Percentiles rank a stretch among this genome's conserved stretches.
phyloP scores from a whole-genome alignment of 176 grass and related monocot genomes.

The Oryza rufipogon region DNA sequence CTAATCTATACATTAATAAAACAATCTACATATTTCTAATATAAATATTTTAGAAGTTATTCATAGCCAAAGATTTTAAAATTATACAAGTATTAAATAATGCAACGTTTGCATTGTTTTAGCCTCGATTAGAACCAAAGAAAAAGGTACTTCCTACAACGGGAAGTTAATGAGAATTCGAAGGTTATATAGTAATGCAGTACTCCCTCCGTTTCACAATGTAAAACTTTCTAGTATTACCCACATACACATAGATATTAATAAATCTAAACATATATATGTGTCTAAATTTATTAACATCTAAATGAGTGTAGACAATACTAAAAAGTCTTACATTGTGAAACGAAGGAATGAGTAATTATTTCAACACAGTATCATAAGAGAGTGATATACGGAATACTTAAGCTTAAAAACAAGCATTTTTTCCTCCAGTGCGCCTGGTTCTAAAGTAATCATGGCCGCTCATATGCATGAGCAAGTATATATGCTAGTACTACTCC shows the following conservation, averaged over 20 bases:
- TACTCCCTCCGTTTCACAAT: too few species aligned
- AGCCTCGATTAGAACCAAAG: background rate
- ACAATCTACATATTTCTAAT: too few species aligned
- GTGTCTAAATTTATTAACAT: too few species aligned
- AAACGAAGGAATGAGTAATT: background rate
- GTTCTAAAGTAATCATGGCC: conserved; percentile 46
- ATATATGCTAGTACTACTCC: conserved; percentile 39
- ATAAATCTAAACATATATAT: too few species aligned
- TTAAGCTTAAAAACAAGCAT: background rate
- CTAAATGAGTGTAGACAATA: too few species aligned
- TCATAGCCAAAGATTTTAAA: too few species aligned
- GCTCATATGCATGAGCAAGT: conserved; percentile 39
- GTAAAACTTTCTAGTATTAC: too few species aligned
- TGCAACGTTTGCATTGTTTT: background rate
- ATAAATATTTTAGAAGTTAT: too few species aligned
- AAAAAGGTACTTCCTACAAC: background rate
- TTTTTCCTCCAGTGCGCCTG: conserved; percentile 14
- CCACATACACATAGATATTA: too few species aligned
- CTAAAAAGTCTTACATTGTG: too few species aligned
- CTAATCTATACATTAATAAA: too few species aligned
- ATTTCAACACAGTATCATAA: background rate
- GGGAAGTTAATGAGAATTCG: background rate
- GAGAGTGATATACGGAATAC: background rate
- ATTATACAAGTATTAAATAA: background rate
- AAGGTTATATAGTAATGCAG: background rate